A percentile compares a stretch with the other conserved stretches of the same genome.
phyloP scores from a whole-genome alignment of 768 basidiomycete genomes.

The Trametes maxima region DNA sequence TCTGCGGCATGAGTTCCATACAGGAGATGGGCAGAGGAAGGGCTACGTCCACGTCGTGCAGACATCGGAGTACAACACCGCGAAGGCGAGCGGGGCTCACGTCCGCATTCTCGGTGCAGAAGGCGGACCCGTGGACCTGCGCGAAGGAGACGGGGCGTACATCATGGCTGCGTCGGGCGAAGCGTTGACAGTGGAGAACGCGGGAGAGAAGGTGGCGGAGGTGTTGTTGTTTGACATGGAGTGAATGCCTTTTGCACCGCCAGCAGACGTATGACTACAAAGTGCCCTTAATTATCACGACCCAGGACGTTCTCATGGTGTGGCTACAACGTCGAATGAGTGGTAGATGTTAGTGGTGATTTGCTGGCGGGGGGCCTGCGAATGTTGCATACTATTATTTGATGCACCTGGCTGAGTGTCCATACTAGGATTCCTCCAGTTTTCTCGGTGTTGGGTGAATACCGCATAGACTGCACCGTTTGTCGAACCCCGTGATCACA shows the following conservation, averaged over 20 bases:
- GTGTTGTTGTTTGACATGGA: slow-evolving; percentile 71
- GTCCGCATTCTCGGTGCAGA: slow-evolving; percentile 52
- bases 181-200: slow-evolving; percentile 56
- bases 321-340: too few relatives aligned
- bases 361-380: too few relatives aligned
- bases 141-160: slow-evolving; percentile 90
- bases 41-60: slow-evolving; percentile 88
- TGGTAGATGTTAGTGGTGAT: too few relatives aligned
- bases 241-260: background rate
- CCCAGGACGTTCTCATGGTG: too few relatives aligned
- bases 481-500: too few relatives aligned
- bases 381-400: too few relatives aligned
- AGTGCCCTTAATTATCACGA: background rate
- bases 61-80: slow-evolving; percentile 76
- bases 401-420: too few relatives aligned
- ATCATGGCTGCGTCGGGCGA: slow-evolving; percentile 52
- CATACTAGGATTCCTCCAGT: too few relatives aligned
- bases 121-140: slow-evolving; percentile 52
- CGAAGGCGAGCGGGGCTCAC: slow-evolving; percentile 54
- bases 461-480: too few relatives aligned
- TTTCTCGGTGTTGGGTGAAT: too few relatives aligned
- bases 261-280: background rate
- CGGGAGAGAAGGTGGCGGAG: slow-evolving; percentile 68
- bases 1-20: slow-evolving; percentile 52
- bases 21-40: slow-evolving; percentile 43